Percentiles rank a stretch among this genome's conserved stretches.
Conservation (phyloP, 345 rosid species). For the Orychophragmus violaceus region DNA sequence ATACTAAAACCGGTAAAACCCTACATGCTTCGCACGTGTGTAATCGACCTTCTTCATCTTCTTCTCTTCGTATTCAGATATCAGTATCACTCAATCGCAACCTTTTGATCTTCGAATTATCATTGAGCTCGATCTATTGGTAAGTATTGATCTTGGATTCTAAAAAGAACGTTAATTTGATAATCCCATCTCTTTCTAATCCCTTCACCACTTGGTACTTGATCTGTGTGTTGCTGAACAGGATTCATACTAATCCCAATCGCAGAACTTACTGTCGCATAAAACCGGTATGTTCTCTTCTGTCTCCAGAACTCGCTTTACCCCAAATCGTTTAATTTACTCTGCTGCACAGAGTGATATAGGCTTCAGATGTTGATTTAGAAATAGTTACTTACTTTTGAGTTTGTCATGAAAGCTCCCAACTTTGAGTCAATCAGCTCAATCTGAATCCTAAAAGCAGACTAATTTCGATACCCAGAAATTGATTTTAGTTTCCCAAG, state of each 20-base stretch:
- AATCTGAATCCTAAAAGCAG: not conserved
- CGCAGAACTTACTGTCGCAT: not conserved
- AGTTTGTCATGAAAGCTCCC: not conserved
- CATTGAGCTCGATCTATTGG: no score
- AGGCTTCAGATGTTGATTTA: no score
- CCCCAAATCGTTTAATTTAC: not conserved
- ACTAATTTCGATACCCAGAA: no score
- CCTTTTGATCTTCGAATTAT: conserved; percentile 6
- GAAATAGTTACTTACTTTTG: no score
- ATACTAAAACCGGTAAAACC: conserved; percentile 6
- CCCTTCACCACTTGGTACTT: not conserved
- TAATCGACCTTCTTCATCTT: not conserved
- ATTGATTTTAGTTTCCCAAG: no score
- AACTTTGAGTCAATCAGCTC: not conserved
- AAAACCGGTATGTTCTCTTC: not conserved
- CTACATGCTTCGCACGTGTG: conserved; percentile 32
- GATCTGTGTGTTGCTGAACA: not conserved
- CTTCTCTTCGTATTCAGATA: no score
- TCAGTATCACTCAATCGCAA: not conserved
- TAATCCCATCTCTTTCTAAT: no score
- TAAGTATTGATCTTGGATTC: not conserved
- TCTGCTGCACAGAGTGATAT: not conserved
- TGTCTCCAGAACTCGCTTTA: not conserved
- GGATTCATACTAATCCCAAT: not conserved
- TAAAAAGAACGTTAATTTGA: not conserved